phyloP scores from a whole-genome alignment of 805 yeast genomes.

The Teunomyces kruisii region DNA sequence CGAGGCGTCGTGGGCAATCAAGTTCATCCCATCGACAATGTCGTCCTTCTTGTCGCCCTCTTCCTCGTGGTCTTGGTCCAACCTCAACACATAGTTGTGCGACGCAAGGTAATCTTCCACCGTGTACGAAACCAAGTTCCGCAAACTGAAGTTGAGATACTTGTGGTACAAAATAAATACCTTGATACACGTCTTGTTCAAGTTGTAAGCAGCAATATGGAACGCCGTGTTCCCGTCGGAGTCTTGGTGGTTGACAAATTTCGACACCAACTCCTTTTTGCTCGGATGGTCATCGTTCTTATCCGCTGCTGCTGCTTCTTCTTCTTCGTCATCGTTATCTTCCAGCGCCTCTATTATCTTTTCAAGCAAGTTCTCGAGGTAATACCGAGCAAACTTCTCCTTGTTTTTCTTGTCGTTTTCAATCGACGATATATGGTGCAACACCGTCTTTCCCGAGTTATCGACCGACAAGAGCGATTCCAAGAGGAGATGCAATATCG shows the following conservation, averaged over 20 bases:
- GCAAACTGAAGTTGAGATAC: slow-evolving; percentile 22
- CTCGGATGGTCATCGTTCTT: slow-evolving; percentile 16
- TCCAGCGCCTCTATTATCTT: slow-evolving; percentile 30
- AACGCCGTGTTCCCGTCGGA: slow-evolving; percentile 92
- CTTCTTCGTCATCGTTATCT: slow-evolving; percentile 7
- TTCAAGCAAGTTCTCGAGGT: slow-evolving; percentile 35
- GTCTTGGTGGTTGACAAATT: slow-evolving; percentile 83
- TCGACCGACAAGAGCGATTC: slow-evolving; percentile 40
- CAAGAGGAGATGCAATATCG: slow-evolving; percentile 30
- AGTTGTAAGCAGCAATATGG: slow-evolving; percentile 71
- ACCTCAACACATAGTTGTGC: slow-evolving; percentile 25
- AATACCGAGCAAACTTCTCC: slow-evolving; percentile 39
- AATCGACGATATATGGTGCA: slow-evolving; percentile 40
- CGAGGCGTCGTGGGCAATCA: slow-evolving; percentile 1
- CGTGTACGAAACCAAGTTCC: slow-evolving; percentile 24
- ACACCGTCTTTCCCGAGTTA: slow-evolving; percentile 38
- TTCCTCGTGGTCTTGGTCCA: slow-evolving; percentile 13
- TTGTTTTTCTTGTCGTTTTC: slow-evolving; percentile 28
- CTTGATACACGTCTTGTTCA: slow-evolving; percentile 23
- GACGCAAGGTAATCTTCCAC: slow-evolving; percentile 30
- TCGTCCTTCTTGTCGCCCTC: background rate
- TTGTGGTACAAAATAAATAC: slow-evolving; percentile 24
- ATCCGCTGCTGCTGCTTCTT: no score
- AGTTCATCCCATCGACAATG: background rate
- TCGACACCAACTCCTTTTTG: slow-evolving; percentile 24